Base-by-base conservation (phyloP, 768 basidiomycete genomes). In the Boletus tylopilopsis region DNA sequence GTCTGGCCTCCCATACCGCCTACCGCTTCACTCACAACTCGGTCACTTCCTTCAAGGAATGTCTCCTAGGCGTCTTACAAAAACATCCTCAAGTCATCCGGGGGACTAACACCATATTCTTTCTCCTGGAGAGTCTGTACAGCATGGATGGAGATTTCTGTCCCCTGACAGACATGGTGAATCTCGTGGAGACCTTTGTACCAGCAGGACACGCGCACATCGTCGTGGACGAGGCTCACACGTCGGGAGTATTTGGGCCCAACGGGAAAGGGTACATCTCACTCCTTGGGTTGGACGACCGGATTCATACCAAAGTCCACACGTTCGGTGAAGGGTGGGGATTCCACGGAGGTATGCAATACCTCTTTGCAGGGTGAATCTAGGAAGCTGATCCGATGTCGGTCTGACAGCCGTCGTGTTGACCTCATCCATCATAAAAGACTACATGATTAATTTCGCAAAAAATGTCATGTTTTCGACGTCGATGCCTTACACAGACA, bases 71-170 rank as follows among this genome's bases (percentile, higher is more conserved):
- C 15, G 39, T 57, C 7, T 57, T 73, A 15, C 55, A 66, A 25
- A 49, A 59, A n/a, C 51, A 58, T n/a, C 56, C 57, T 6, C 51
- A 49, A 22, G 57, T 69, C 23, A 50, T 34, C 13, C 47, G 25
- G 0, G 71, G 70, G 0, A 59, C 59, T 27, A 46, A 49, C 32
- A 70, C 56, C 33, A 51, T 81, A 8, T 82, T 79, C 57, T 54
- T 84, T 16, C 68, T 75, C 0, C 64, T 81, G 6, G 81, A 82
- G 64, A 71, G 71, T 7, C 62, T 81, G 18, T 82, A 84, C 58
- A 79, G 77, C 53, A 82, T 84, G 80, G 79, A 82, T 38, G 82
- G 81, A 3, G 77, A 79, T 51, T 68, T 81, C 24, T 68, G 71
- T 4, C 80, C 78, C 5, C 59, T 82, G 9, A 49, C 42, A 2